phyloP scores from a whole-genome alignment of 2,329 filamentous ascomycete species.

The Botrytis squamosa region DNA sequence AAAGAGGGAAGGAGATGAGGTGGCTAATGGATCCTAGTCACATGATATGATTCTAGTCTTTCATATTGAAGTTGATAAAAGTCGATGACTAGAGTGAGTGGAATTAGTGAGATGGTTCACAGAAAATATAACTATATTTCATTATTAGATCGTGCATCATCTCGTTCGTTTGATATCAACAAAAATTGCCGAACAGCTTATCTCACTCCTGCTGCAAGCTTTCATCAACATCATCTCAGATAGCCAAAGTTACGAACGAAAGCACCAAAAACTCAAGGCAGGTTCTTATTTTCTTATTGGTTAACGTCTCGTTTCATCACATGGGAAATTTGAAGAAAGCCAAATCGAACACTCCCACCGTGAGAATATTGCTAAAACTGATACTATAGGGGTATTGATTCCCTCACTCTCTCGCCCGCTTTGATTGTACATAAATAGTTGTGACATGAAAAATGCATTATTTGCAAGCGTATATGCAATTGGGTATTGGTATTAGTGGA shows the following conservation, averaged over 20 bases:
- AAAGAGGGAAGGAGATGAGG: not conserved
- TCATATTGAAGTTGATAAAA: not conserved
- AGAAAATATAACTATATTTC: no score
- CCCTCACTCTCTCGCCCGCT: not conserved
- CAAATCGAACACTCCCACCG: no score
- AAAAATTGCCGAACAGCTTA: not conserved
- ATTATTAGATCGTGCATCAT: not conserved
- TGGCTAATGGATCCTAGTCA: not conserved
- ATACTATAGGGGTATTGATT: no score
- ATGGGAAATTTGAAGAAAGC: not conserved
- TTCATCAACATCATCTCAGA: not conserved
- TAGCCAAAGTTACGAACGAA: not conserved
- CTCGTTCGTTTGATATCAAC: not conserved
- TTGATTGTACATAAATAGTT: no score
- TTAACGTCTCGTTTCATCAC: not conserved
- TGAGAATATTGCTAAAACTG: not conserved
- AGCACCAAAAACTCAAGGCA: not conserved
- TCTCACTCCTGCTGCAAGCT: not conserved
- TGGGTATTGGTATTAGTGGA: not conserved
- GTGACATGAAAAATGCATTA: not conserved
- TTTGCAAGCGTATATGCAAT: not conserved
- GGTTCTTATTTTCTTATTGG: not conserved
- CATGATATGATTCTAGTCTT: not conserved
- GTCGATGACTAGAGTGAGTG: not conserved
- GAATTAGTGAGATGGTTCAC: not conserved